phyloP scores from a whole-genome alignment of 106 monocot species.

The Platanthera zijinensis region DNA sequence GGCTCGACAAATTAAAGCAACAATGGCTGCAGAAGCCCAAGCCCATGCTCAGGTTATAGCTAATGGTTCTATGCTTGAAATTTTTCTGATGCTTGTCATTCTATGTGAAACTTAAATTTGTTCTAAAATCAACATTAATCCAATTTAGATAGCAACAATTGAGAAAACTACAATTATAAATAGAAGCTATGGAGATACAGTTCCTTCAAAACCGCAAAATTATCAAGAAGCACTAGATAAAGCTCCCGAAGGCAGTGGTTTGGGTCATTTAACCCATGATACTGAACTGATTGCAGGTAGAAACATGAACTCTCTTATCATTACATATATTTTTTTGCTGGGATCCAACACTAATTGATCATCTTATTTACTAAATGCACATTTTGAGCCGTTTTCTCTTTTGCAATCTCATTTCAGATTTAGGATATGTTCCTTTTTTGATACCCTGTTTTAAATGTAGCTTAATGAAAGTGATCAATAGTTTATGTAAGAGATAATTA shows the following conservation, averaged over 20 bases:
- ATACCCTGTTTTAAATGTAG: too few species aligned
- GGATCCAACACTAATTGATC: neutral
- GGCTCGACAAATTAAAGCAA: slow-evolving; percentile 68
- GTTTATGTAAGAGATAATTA: too few species aligned
- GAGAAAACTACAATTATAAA: slow-evolving; percentile 18
- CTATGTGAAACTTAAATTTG: neutral
- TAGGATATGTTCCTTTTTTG: too few species aligned
- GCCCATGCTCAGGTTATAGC: slow-evolving; percentile 27
- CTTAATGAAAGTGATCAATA: too few species aligned
- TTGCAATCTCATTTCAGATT: too few species aligned
- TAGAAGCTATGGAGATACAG: slow-evolving; percentile 55
- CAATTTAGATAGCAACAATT: slow-evolving; percentile 28
- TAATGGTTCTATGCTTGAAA: slow-evolving; percentile 13
- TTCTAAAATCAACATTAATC: neutral
- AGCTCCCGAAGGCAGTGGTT: slow-evolving; percentile 20
- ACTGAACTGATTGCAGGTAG: slow-evolving; percentile 22
- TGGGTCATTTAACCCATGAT: slow-evolving; percentile 7
- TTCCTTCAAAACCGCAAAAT: slow-evolving; percentile 49
- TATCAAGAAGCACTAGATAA: slow-evolving; percentile 22
- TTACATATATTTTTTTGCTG: neutral
- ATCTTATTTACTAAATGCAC: neutral
- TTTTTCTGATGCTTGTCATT: neutral
- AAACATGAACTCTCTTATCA: neutral
- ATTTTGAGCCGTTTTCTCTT: too few species aligned
- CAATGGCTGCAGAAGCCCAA: slow-evolving; percentile 54